Base-by-base conservation (phyloP, 2,329 filamentous ascomycete species). In the Ceratocystis papillata region DNA sequence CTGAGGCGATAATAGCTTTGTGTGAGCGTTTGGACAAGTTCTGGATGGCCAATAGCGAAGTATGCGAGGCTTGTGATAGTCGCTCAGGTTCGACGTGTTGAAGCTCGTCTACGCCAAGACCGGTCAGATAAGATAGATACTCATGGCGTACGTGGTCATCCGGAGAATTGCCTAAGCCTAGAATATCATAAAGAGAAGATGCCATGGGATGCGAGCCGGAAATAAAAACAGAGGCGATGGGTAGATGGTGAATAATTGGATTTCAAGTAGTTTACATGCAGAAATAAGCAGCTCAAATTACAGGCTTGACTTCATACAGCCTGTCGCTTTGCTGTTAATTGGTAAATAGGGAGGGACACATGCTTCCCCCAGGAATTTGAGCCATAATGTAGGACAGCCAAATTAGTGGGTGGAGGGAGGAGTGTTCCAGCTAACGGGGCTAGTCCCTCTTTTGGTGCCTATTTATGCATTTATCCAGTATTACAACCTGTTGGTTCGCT, bases 1-100 rank as follows among this genome's bases (percentile, higher is more conserved):
- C 86, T 3, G 93, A 94, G 64, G 86, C 81, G 71, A 96, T 91
- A 69, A 97, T 86, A 20, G 87, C 81, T 73, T 87, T 89, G 75
- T 96, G 87, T 0, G 92, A 96, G 70, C 89, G 88, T 71, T 96
- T 96, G 6, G 92, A 93, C 62, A 97, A 84, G 0, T 85, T 83
- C 74, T 99, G 94, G 1, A 97, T 81, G 0, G 90, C 89, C 50
- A 96, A 83, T 15, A 93, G 82, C 50, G 89, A 83, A 0, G 89
- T 88, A 69, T 96, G 90, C 2, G 88, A 87, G 65, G 86, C 82
- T 72, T 96, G 90, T 0, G 87, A 79, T n/a, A 97, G 83, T 0
- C 85, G 85, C 68, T 90, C 86, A 0, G 88, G 87, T 75, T 99
- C 94, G 5, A 83, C 86, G 28, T 84, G 83, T 63, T 84, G 83